phyloP scores from a whole-genome alignment of 345 rosid species.

The Psidium friedrichsthalianum region DNA sequence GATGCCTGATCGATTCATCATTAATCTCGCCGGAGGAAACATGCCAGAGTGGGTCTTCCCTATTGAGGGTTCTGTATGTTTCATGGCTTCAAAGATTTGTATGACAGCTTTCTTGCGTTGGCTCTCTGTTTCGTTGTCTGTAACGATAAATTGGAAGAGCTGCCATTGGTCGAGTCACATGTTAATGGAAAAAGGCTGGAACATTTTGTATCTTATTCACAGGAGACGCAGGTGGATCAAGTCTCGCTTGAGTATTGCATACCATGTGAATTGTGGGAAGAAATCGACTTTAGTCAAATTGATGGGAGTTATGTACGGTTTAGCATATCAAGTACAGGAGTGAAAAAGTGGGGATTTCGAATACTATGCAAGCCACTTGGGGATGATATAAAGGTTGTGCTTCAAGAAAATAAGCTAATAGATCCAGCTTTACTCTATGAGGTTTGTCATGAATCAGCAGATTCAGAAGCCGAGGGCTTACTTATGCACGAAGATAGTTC shows the following conservation, averaged over 20 bases:
- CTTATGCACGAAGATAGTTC: not conserved
- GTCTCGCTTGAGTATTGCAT: not conserved
- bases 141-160: not conserved
- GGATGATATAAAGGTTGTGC: not conserved
- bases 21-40: not conserved
- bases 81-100: not conserved
- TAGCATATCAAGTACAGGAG: not conserved
- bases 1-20: too few relatives aligned
- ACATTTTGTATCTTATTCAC: too few relatives aligned
- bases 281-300: not conserved
- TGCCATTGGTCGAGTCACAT: not conserved
- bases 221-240: too few relatives aligned
- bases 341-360: not conserved
- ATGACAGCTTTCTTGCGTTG: not conserved
- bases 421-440: not conserved
- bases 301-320: not conserved
- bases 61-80: not conserved
- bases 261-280: not conserved
- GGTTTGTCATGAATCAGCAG: rapidly evolving
- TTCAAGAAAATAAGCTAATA: not conserved
- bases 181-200: not conserved
- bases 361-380: not conserved
- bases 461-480: not conserved
- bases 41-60: not conserved
- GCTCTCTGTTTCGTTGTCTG: not conserved